A percentile compares a stretch with the other conserved stretches of the same genome.
Evolutionary conservation across 106 monocot genomes (phyloP).

Genomic region (Allium fistulosum): DNA sequence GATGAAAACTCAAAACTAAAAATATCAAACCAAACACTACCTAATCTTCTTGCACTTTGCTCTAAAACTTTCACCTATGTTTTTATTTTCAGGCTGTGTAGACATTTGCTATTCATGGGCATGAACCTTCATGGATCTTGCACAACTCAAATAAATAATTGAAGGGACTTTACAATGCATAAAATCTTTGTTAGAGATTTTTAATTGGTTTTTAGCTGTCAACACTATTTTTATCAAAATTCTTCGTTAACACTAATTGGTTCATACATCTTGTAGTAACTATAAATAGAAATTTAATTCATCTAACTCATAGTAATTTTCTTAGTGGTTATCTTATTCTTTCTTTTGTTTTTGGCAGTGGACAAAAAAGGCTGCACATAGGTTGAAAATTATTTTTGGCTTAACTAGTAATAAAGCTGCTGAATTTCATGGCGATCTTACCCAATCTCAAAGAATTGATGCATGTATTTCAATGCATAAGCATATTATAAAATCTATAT

Average conservation of each 20-base stretch:
- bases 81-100: slow-evolving; percentile 79
- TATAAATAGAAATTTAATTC: background rate
- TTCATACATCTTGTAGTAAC: background rate
- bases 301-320: no score
- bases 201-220: background rate
- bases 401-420: slow-evolving; percentile 82
- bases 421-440: slow-evolving; percentile 98
- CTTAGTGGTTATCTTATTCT: no score
- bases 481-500: no score
- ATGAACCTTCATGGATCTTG: background rate
- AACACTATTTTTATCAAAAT: background rate
- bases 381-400: slow-evolving; percentile 96
- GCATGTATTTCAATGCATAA: slow-evolving; percentile 32
- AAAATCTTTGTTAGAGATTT: background rate
- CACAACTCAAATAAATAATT: background rate
- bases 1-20: no score
- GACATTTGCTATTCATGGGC: background rate
- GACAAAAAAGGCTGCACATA: slow-evolving; percentile 90
- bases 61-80: slow-evolving; percentile 85
- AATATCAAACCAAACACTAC: no score
- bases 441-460: slow-evolving; percentile 93
- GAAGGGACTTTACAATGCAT: background rate
- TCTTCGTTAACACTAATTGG: background rate
- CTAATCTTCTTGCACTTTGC: slow-evolving; percentile 90
- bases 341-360: slow-evolving; percentile 35